A percentile compares a stretch with the other conserved stretches of the same genome.
These are phyloP conservation scores for Neopestalotiopsis sp. DNA, from an alignment of 2,329 filamentous ascomycete genomes.

Conservation along the genomic window DNA sequence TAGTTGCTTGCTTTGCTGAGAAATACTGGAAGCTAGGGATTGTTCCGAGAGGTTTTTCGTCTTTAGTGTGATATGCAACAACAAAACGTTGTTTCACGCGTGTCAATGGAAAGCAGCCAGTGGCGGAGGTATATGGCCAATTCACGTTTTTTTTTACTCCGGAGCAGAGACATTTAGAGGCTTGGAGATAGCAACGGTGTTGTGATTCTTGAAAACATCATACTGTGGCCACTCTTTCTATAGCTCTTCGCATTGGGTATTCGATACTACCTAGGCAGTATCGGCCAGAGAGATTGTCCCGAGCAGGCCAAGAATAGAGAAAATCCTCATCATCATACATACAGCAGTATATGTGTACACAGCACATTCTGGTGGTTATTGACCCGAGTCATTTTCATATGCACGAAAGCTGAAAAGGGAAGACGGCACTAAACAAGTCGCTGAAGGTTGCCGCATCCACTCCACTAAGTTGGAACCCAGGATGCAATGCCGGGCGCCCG, in stretches of 20 bases:
- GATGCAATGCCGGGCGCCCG: neutral
- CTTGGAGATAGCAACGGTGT: neutral
- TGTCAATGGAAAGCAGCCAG: neutral
- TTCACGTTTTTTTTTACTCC: neutral
- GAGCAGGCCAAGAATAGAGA: too few relatives aligned
- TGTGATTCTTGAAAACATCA: neutral
- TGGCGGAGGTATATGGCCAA: neutral
- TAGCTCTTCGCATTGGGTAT: neutral
- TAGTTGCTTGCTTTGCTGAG: neutral
- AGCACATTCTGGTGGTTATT: neutral
- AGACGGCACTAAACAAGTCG: neutral
- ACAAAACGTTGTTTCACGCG: conserved; percentile 13
- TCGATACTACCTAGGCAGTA: neutral
- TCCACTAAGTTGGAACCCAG: neutral
- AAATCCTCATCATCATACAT: too few relatives aligned
- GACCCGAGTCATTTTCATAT: neutral
- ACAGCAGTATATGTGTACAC: neutral
- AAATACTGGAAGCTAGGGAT: neutral
- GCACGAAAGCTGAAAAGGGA: conserved; percentile 2
- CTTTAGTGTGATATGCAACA: conserved; percentile 6
- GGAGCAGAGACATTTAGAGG: neutral
- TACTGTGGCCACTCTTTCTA: neutral
- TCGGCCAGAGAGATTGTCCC: too few relatives aligned
- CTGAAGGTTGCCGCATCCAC: neutral
- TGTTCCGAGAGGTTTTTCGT: neutral